Base-by-base conservation (phyloP, 768 basidiomycete species). In the Collybia sordida region DNA sequence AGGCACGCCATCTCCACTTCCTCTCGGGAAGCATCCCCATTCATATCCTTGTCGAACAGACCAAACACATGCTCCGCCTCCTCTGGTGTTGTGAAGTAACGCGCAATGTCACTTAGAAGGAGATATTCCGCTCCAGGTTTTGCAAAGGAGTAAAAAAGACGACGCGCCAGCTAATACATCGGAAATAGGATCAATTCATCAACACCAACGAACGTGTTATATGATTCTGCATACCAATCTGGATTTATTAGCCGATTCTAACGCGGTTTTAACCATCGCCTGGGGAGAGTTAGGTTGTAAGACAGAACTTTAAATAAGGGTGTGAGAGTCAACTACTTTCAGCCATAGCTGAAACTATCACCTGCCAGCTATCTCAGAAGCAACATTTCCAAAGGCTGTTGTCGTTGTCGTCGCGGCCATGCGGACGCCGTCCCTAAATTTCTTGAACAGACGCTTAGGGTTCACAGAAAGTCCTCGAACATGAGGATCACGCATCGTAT, bases 231-330 rank as follows among this genome's bases (percentile, higher is more conserved):
- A 24, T 53, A 86, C 85, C 60, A 85, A 63, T 51, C 86, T 82
- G 1, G 86, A 85, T 66, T 91, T 93, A 70, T 90, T 92, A 1
- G 86, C 80, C 1, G 86, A 89, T 53, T 83, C 79, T 15, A 97
- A 70, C 4, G 90, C 89, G 4, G 83, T 85, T 57, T 86, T 82
- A 38, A 95, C 88, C 70, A 88, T 82, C 21, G 87, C 86, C 61
- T 82, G 81, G 0, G 90, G 88, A 1, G 89, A 90, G 62, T 94
- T 93, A 36, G 93, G 93, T 64, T 94, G 92, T 18, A 95, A 68
- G n/a, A 94, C 80, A 34, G 85, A 86, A 51, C 82, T 83, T 42
- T 51, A 52, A 6, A 21, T 18, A 27, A 17, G 19, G 45, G 18
- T 25, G 31, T 38, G 34, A 46, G 21, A 45, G 47, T 55, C 28